These are phyloP conservation scores for Pichia exigua DNA, from an alignment of 805 yeast genomes.

Conservation along the genomic window DNA sequence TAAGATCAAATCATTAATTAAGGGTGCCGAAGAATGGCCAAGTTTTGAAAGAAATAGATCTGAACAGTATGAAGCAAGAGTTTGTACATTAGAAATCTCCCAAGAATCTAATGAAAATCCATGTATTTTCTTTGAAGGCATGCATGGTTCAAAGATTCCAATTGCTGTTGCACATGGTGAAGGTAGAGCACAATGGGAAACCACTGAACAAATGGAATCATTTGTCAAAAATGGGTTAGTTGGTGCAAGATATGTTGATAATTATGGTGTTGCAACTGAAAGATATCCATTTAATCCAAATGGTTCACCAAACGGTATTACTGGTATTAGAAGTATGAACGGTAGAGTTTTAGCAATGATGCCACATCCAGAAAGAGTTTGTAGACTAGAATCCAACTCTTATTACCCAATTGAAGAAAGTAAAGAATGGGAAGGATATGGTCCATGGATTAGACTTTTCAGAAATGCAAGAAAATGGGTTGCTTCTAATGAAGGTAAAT, in stretches of 20 bases:
- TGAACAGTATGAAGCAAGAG: conserved; percentile 96
- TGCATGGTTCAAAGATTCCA: conserved; percentile 92
- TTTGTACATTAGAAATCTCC: conserved; percentile 74
- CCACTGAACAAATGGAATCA: conserved; percentile 34
- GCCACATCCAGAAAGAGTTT: conserved; percentile 98
- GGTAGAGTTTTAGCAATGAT: conserved; percentile 97
- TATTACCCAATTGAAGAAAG: conserved; percentile 67
- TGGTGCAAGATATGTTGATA: conserved; percentile 79
- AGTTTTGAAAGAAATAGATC: conserved; percentile 82
- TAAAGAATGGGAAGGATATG: conserved; percentile 68
- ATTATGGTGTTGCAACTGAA: conserved; percentile 78
- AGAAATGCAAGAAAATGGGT: conserved; percentile 94
- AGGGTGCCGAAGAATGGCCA: conserved; percentile 96
- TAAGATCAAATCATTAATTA: conserved; percentile 76
- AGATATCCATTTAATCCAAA: conserved; percentile 92
- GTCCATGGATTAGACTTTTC: conserved; percentile 94
- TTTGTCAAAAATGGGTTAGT: conserved; percentile 49
- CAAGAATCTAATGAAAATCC: conserved; percentile 35
- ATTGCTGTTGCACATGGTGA: conserved; percentile 99
- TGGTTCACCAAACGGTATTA: conserved; percentile 89
- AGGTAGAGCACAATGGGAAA: conserved; percentile 74
- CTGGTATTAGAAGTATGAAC: conserved; percentile 83
- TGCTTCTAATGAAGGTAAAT: conserved; percentile 21
- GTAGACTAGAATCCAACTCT: conserved; percentile 81
- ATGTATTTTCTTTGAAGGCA: conserved; percentile 71